Base-by-base conservation (phyloP, 148 eudicot species). In the Suaeda aralocaspica region DNA sequence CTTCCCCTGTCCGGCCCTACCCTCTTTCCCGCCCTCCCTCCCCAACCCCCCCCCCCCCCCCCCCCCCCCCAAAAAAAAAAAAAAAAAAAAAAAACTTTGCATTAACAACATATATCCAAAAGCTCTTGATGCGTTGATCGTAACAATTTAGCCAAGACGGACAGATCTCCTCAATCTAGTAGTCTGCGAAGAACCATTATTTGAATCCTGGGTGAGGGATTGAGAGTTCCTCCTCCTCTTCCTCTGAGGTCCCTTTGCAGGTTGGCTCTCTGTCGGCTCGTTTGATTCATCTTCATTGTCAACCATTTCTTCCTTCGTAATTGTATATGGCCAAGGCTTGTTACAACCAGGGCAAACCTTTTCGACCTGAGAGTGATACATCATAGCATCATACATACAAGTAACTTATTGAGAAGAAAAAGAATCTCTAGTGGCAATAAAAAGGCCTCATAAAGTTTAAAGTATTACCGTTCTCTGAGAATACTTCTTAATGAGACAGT, bases 261-360 rank as follows among this genome's bases (percentile, higher is more conserved):
- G 86, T 24, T 66, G 82, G 61, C 48, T 68, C 29, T 66, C 77
- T 67, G 75, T 10, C 39, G 75, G 61, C 56, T 24, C 76, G 49
- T 72, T 51, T 59, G 68, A 9, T 16, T 79, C 88, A 42, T 82
- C 79, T 28, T 66, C 78, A 73, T 82, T 84, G 16, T 83, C 85
- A 11, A 81, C 44, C n/a, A 51, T 33, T 76, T 94, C 99, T 65
- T 80, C 77, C 82, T 91, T 86, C 31, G 86, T 41, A 36, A 75
- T 63, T 42, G 75, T 26, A 71, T 49, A 82, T n/a, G 74, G 84
- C 99, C 97, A 91, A 42, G 84, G 69, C 41, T 78, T 71, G 34
- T 82, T 74, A 77, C 99, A 94, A 60, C 93, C 85, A 2, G 97
- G 93, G 74, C 99, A 94, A 53, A 84, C 88, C 71, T 80, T 87